Evolutionary conservation across 257 asterid genomes (phyloP), one percentile per base, ranked within the genome.

Genomic region (Fraxinus pennsylvanica): DNA sequence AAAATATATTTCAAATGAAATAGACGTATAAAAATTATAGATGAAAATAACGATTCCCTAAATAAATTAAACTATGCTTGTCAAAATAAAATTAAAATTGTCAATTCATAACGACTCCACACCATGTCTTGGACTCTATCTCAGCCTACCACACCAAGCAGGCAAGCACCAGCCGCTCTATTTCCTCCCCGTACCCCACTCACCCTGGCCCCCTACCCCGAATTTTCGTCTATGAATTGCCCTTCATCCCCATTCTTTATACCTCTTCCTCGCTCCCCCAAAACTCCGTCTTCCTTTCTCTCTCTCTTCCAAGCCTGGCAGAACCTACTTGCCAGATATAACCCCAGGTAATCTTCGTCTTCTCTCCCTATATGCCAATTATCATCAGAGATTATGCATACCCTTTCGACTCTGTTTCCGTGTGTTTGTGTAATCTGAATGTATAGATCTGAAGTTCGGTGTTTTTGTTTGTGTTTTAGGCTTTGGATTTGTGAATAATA

Each of bases 401-500:
- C 8, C 14, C 38, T 72, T 19, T 6, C 22, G 32, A 2, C n/a
- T 39, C 10, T 76, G 9, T 22, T 50, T 3, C 19, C 6, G 2
- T 22, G 29, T 68, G 5, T 25, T 63, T 30, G 6, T 65, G 29
- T 1, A 14, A 33, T 22, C 17, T 21, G 10, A 45, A 3, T 43
- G 41, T 50, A 68, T 32, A 68, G 69, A 69, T 77, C 41, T 77
- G 41, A 77, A 33, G 17, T n/a, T 9, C 8, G 41, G 57, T 3
- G 22, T 69, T 69, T 52, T 71, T 59, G 32, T 75, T 50, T 73
- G 0, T 21, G 29, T 78, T 70, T 29, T 35, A 80, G 85, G 89
- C 76, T 76, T 54, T 81, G 84, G 71, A 73, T 79, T 73, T 35
- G 47, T 43, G 74, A 25, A 25, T 63, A 63, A 25, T 63, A 63